Evolutionary conservation across 1,139 yeast genomes (phyloP).

Genomic region (Blastobotrys capitulatus): DNA sequence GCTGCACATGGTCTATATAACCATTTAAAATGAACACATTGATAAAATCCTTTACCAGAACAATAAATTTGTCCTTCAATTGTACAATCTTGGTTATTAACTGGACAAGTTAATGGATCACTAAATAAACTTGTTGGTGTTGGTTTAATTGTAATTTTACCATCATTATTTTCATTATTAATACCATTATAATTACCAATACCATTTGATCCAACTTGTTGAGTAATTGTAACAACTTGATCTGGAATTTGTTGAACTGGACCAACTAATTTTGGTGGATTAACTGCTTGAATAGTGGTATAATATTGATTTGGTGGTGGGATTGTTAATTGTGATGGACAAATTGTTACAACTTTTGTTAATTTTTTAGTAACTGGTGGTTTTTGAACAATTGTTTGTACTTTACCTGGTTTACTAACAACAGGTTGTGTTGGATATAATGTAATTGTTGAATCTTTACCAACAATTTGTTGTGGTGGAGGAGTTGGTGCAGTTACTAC

Average conservation of each 20-base stretch:
- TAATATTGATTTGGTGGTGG: too few relatives aligned
- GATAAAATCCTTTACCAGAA: conserved; percentile 1
- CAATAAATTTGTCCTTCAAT: background rate
- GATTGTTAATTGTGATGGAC: too few relatives aligned
- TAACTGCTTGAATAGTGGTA: too few relatives aligned
- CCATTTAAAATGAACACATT: conserved; percentile 3
- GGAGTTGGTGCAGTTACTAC: background rate
- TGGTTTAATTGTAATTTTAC: background rate
- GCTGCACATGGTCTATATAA: conserved; percentile 1
- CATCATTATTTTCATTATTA: background rate
- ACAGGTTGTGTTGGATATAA: too few relatives aligned
- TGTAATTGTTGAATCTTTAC: too few relatives aligned
- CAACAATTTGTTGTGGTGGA: background rate
- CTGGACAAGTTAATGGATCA: conserved; percentile 1
- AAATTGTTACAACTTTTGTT: background rate
- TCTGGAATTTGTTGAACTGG: too few relatives aligned
- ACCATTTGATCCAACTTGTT: too few relatives aligned
- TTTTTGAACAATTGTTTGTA: too few relatives aligned
- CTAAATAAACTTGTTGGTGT: background rate
- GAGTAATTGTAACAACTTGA: background rate
- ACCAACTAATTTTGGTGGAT: too few relatives aligned
- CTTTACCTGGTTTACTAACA: too few relatives aligned
- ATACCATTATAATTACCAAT: too few relatives aligned
- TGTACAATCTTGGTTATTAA: background rate
- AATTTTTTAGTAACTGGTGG: background rate